A percentile compares a stretch with the other conserved stretches of the same genome.
These are phyloP conservation scores for Sporothrix sp. DNA, from an alignment of 2,329 filamentous ascomycete species.

Conservation along the genomic window DNA sequence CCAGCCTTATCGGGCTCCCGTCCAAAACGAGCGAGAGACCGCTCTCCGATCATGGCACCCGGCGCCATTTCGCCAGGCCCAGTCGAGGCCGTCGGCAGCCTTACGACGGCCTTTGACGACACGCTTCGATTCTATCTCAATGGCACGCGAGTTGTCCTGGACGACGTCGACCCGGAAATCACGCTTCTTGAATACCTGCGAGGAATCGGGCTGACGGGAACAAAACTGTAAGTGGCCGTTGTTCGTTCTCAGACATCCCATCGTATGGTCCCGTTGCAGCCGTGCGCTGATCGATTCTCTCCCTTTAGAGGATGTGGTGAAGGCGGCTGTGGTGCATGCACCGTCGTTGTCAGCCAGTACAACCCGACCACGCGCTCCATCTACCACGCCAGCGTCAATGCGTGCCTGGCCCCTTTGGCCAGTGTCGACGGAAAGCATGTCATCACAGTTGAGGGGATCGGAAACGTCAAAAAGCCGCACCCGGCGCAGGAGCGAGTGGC, in stretches of 20 bases:
- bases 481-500: constrained; percentile 86
- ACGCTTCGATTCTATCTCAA: constrained; percentile 90
- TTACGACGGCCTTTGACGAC: constrained; percentile 75
- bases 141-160: constrained; percentile 77
- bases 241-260: too few species aligned
- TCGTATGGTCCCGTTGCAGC: too few species aligned
- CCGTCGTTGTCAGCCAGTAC: constrained; percentile 85
- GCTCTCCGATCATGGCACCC: constrained; percentile 40
- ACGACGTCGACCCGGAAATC: constrained; percentile 80
- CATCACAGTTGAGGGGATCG: constrained; percentile 94
- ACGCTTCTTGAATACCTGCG: constrained; percentile 89
- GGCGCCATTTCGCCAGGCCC: constrained; percentile 41
- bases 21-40: too few species aligned
- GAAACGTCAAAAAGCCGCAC: constrained; percentile 76
- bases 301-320: constrained; percentile 71
- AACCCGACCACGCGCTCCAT: constrained; percentile 88
- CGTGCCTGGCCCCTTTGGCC: constrained; percentile 83
- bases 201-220: constrained; percentile 87
- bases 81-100: constrained; percentile 30
- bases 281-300: neutral
- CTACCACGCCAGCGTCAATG: constrained; percentile 95
- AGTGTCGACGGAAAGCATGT: constrained; percentile 97
- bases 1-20: too few species aligned
- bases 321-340: constrained; percentile 93
- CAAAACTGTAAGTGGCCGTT: constrained; percentile 61